Percentiles rank a stretch among this genome's conserved stretches.
Conservation (phyloP, 2,329 filamentous ascomycete genomes). For the Fusarium clavum region DNA sequence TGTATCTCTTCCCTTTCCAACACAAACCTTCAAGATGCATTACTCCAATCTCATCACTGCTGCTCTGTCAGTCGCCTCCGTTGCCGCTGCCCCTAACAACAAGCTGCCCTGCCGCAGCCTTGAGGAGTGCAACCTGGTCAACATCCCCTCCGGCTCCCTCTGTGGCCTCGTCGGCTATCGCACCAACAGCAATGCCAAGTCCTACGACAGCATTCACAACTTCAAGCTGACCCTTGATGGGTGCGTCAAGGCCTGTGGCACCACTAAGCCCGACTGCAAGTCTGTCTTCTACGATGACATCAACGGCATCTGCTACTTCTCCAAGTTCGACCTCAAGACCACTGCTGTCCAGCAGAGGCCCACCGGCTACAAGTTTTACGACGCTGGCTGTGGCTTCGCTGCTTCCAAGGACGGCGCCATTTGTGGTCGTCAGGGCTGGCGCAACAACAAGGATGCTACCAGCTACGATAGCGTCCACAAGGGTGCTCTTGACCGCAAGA, state of each 20-base stretch:
- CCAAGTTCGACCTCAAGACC: neutral
- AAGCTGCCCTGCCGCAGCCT: conserved; percentile 2
- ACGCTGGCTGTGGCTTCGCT: neutral
- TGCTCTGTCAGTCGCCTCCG: neutral
- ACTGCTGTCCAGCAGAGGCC: neutral
- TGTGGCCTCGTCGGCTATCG: neutral
- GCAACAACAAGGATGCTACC: neutral
- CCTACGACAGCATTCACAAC: neutral
- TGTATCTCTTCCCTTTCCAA: neutral
- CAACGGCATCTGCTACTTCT: neutral
- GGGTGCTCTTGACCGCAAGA: neutral
- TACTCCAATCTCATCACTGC: neutral
- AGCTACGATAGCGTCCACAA: neutral
- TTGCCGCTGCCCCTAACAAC: neutral
- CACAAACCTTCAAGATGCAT: neutral
- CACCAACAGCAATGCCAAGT: neutral
- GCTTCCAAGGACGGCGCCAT: neutral
- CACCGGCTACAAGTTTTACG: neutral
- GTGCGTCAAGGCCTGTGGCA: neutral
- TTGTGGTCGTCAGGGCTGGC: neutral
- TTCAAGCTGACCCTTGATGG: neutral
- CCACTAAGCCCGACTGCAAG: neutral
- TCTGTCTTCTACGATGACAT: neutral
- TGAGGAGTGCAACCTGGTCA: neutral
- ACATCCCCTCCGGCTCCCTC: neutral